phyloP scores from a whole-genome alignment of 257 asterid species.

The Solanum tarijense region DNA sequence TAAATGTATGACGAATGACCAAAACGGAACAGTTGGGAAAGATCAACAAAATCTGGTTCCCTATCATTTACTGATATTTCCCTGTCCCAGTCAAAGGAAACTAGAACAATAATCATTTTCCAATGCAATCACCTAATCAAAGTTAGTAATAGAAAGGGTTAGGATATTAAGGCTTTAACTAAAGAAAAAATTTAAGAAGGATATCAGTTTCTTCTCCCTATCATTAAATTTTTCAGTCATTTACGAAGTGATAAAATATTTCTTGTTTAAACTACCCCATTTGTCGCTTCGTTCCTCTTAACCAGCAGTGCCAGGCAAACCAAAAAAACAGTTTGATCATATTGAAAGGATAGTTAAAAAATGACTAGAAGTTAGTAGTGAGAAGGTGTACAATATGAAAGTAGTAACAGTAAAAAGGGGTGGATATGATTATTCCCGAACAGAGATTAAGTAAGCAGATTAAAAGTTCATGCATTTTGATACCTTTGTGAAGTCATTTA shows the following conservation, averaged over 20 bases:
- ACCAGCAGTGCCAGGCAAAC: not conserved
- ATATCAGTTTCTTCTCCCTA: not conserved
- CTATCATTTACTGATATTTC: not conserved
- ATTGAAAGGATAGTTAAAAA: not conserved
- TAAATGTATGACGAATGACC: not conserved
- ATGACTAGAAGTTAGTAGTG: not conserved
- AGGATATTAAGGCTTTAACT: not conserved
- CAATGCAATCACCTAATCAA: not conserved
- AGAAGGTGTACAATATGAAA: not conserved
- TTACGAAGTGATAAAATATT: not conserved
- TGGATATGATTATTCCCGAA: not conserved
- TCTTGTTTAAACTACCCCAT: not conserved
- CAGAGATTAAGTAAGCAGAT: not conserved
- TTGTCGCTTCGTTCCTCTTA: not conserved
- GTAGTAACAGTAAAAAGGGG: not conserved
- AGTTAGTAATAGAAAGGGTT: not conserved
- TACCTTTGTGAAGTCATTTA: not conserved
- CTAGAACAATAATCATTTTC: not conserved
- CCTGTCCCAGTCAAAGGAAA: not conserved
- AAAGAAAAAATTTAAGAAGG: not conserved
- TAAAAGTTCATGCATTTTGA: not conserved
- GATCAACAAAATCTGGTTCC: not conserved
- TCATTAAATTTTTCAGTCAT: not conserved
- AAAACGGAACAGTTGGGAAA: not conserved
- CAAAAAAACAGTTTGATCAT: not conserved